Evolutionary conservation across 2,329 filamentous ascomycete genomes (phyloP), one percentile per base, ranked within the genome.

Genomic region (Paracoccidioides brasiliensis): DNA sequence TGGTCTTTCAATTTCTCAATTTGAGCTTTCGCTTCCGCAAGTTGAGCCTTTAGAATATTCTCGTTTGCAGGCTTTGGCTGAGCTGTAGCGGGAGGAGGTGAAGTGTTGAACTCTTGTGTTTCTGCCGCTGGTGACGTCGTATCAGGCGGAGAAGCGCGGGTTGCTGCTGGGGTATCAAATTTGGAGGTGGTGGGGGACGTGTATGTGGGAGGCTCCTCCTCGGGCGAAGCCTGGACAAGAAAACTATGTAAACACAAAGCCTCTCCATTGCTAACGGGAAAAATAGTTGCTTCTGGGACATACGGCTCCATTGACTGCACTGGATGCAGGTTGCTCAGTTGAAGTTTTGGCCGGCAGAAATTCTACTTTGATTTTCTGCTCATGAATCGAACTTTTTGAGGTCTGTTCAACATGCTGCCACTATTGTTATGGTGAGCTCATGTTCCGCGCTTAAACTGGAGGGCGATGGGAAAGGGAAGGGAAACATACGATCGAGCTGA

Each of bases 291-390:
- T 45, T 14, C 32, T 41, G 28, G 46, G 53, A 64, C 67, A 57
- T 67, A 72, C 70, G 42, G 66, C 60, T 57, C 71, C 71, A 56
- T 72, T 73, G 32, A 65, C 58, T 52, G 64, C 57, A 45, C 15
- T 10, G 15, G 46, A 57, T 58, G 55, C 64, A 57, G 41, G 60
- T 59, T 22, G 66, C 59, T 41, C 65, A 57, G 38, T 64, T 63
- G 28, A 64, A 61, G 43, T 79, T 79, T 52, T 82, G 8, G 85
- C 77, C 50, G 86, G 72, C 44, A 96, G 78, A 78, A 91, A 98
- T 63, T 79, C 80, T 61, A 98, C 93, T 49, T 91, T 84, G 63
- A 98, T 98, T 79, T 97, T 98, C 76, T 85, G 88, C 77, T 98
- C 93, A 66, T 90, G 83, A 57, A 98, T 85, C 28, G 80, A 78